These are phyloP conservation scores for Aspergillus tanneri DNA, from an alignment of 2,329 filamentous ascomycete species.

Conservation along the genomic window DNA sequence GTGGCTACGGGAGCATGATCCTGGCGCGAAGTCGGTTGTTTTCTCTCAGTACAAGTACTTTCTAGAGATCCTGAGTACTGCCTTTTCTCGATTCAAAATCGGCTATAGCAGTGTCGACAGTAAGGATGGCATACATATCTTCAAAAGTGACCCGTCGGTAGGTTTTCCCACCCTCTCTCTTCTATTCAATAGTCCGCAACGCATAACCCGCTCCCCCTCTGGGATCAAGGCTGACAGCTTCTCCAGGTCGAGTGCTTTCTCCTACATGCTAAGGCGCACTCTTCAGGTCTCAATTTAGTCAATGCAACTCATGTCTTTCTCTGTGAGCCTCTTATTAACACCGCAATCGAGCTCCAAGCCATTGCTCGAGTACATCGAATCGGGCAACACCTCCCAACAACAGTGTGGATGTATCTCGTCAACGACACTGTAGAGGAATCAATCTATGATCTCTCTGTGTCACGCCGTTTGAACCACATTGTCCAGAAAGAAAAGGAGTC, in stretches of 20 bases:
- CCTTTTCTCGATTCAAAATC: constrained; percentile 71
- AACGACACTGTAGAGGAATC: constrained; percentile 87
- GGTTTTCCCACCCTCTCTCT: constrained; percentile 8
- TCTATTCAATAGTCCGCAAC: background rate
- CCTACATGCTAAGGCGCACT: constrained; percentile 83
- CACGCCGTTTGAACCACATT: constrained; percentile 76
- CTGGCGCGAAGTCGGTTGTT: constrained; percentile 86
- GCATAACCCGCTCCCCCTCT: no score
- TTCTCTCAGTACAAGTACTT: constrained; percentile 91
- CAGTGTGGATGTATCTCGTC: constrained; percentile 94
- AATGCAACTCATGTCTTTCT: constrained; percentile 93
- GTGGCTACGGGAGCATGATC: constrained; percentile 80
- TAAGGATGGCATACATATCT: constrained; percentile 67
- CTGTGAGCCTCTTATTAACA: constrained; percentile 90
- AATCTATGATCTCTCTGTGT: constrained; percentile 83
- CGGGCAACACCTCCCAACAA: constrained; percentile 82
- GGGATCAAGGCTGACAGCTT: background rate
- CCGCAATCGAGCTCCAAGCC: constrained; percentile 88
- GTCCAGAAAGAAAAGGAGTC: constrained; percentile 45
- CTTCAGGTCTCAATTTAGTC: constrained; percentile 84
- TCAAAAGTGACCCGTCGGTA: constrained; percentile 68
- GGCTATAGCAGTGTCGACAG: constrained; percentile 69
- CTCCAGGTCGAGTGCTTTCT: constrained; percentile 72
- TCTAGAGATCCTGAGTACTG: constrained; percentile 67
- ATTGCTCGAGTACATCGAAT: constrained; percentile 95